Evolutionary conservation across 108 stramenopile species (phyloP).

Genomic region (Cylindrotheca fusiformis): DNA sequence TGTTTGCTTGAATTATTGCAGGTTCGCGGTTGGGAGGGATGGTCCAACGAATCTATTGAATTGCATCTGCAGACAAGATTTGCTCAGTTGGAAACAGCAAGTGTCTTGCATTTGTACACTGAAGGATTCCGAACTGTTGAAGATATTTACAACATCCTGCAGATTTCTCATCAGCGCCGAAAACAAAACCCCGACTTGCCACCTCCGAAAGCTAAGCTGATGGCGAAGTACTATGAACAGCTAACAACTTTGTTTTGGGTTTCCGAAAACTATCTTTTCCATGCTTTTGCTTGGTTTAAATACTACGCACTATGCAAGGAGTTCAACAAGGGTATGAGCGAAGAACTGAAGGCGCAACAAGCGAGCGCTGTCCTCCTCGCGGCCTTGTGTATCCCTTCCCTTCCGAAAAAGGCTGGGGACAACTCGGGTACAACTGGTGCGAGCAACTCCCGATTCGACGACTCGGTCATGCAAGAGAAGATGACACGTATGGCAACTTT

Average conservation of each 20-base stretch:
- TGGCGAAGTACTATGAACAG: conserved; percentile 98
- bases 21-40: conserved; percentile 95
- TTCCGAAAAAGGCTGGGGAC: conserved; percentile 21
- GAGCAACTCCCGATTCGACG: conserved; percentile 45
- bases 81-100: conserved; percentile 93
- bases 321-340: conserved; percentile 85
- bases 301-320: conserved; percentile 89
- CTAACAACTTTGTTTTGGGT: conserved; percentile 97
- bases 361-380: conserved; percentile 90
- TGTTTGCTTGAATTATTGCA: conserved; percentile 13
- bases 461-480: conserved; percentile 88
- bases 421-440: conserved; percentile 22
- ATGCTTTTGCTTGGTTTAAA: conserved; percentile 97
- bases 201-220: conserved; percentile 92
- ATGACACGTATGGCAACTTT: conserved; percentile 94
- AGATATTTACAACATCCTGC: conserved; percentile 96
- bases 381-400: conserved; percentile 85
- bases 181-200: conserved; percentile 59
- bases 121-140: conserved; percentile 98
- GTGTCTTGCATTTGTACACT: conserved; percentile 92
- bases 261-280: conserved; percentile 94
- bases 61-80: conserved; percentile 95
- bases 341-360: conserved; percentile 70
- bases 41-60: conserved; percentile 91
- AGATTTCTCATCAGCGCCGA: conserved; percentile 76